Percentiles rank a stretch among this genome's conserved stretches.
These are phyloP conservation scores for Colletotrichum sp. DNA, from an alignment of 2,329 filamentous ascomycete genomes.

Conservation along the genomic window DNA sequence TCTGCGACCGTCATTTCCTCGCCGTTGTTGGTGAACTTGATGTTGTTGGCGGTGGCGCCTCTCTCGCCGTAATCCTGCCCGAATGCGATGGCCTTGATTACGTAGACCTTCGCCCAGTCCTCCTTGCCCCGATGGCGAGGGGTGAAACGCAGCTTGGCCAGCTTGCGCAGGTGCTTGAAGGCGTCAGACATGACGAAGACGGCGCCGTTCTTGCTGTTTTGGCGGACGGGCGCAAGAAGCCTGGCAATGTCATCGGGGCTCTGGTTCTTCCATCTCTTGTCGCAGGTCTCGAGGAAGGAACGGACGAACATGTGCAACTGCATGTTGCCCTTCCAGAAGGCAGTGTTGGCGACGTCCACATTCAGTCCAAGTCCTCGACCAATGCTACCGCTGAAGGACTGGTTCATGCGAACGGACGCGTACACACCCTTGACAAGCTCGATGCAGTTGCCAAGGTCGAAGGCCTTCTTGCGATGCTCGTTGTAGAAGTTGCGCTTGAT, in stretches of 20 bases:
- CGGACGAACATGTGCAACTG: constrained; percentile 30
- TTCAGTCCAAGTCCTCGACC: constrained; percentile 78
- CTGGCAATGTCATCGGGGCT: constrained; percentile 29
- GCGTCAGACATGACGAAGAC: constrained; percentile 48
- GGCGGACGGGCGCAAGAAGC: constrained; percentile 38
- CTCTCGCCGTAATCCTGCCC: constrained; percentile 43
- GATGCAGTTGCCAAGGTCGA: constrained; percentile 62
- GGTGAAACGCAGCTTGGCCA: constrained; percentile 61
- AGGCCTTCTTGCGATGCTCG: constrained; percentile 52
- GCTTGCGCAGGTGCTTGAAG: constrained; percentile 59
- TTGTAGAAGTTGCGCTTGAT: constrained; percentile 87
- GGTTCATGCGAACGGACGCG: constrained; percentile 78
- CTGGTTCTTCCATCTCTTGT: constrained; percentile 33
- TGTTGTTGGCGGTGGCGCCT: constrained; percentile 54
- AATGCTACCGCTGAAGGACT: constrained; percentile 45
- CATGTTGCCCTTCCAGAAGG: constrained; percentile 72
- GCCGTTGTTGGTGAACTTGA: constrained; percentile 54
- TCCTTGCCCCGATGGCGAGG: constrained; percentile 58
- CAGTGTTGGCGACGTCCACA: constrained; percentile 88
- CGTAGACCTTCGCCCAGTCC: constrained; percentile 53
- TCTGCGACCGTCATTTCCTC: constrained; percentile 51
- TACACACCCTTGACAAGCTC: constrained; percentile 91
- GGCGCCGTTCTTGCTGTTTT: constrained; percentile 20
- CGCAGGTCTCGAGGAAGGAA: constrained; percentile 32
- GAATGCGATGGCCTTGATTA: constrained; percentile 56